Percentiles rank a stretch among this genome's conserved stretches.
Evolutionary conservation across 371 early-diverging fungal genomes (phyloP).

Genomic region (Pancytospora philotis): DNA sequence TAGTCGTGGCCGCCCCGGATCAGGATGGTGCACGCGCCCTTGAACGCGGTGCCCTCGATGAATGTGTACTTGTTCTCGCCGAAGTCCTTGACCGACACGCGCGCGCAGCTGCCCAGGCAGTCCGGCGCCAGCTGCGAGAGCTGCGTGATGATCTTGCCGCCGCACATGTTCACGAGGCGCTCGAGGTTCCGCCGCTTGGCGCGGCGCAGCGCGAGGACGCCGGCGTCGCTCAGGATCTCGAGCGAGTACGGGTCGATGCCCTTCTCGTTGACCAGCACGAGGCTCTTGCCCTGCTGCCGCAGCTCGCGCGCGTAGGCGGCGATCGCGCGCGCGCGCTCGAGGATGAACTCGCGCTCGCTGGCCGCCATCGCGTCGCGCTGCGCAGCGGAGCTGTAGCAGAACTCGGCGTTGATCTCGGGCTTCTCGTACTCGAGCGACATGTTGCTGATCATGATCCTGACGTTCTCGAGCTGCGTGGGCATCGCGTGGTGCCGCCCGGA

Average conservation of each 20-base stretch:
- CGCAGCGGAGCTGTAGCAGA: slow-evolving; percentile 90
- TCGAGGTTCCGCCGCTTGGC: slow-evolving; percentile 99
- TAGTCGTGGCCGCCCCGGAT: slow-evolving; percentile 89
- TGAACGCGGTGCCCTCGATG: slow-evolving; percentile 75
- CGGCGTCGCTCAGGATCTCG: slow-evolving; percentile 86
- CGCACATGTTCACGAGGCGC: slow-evolving; percentile 87
- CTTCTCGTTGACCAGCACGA: slow-evolving; percentile 95
- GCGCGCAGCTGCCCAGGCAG: slow-evolving; percentile 79
- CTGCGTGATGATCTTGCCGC: slow-evolving; percentile 87
- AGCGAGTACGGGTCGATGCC: slow-evolving; percentile 95
- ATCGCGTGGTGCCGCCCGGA: slow-evolving; percentile 97
- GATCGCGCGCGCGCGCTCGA: slow-evolving; percentile 78
- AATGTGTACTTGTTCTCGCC: slow-evolving; percentile 99
- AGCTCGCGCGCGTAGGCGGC: slow-evolving; percentile 66
- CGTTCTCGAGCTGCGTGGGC: slow-evolving; percentile 85
- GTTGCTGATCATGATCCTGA: slow-evolving; percentile 82
- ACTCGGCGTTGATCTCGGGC: slow-evolving; percentile 97
- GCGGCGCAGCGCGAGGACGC: slow-evolving; percentile 88
- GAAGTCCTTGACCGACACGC: slow-evolving; percentile 82
- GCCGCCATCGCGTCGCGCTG: slow-evolving; percentile 93
- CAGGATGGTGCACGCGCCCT: slow-evolving; percentile 77
- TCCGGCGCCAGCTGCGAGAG: slow-evolving; percentile 79
- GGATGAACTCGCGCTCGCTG: slow-evolving; percentile 86
- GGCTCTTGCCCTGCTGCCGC: slow-evolving; percentile 76
- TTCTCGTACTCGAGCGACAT: slow-evolving; percentile 99